Evolutionary conservation across 2,329 filamentous ascomycete species (phyloP), one percentile per base, ranked within the genome.

Genomic region (Penicillium sp.): DNA sequence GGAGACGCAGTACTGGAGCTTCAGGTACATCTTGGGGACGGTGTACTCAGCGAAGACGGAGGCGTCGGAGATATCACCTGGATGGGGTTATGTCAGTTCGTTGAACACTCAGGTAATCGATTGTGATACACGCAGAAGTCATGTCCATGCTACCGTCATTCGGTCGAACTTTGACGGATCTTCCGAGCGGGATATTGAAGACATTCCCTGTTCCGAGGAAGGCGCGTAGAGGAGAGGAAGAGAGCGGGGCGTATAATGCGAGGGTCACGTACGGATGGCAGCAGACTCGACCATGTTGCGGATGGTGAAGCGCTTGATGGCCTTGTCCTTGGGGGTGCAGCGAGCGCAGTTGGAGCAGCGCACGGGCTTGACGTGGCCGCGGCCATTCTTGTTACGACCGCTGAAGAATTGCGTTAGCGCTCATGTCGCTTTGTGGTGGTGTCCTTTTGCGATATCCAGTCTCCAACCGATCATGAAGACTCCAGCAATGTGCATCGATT

Each of bases 11-110:
- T 98, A 98, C 83, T 98, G 93, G 76, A 98, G 86, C 87, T 98
- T 98, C 80, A 98, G 83, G 88, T 98, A 98, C 94, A 98, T 98
- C 88, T 98, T 98, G 79, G 93, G 93, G 72, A 98, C 91, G 67
- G 90, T 90, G 84, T 98, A 98, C 82, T 98, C 93, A 71, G 87
- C 77, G 80, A 97, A 98, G 78, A 98, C 93, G 71, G 93, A 97
- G 72, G 94, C 93, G 76, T 98, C 93, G 64, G 90, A 96, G 81
- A 98, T 98, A 89, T 98, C 93, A 90, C 93, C 93, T 97, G 71
- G 49, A 57, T 7, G 11, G 29, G 35, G 53, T 44, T 42, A 47
- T 49, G 24, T 43, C 9, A 0, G 7, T 24, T 18, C 18, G 18
- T 18, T 18, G 18, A 18, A 18, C 18, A 5, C 24, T 43, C 26